Conservation (phyloP, 345 rosid genomes). For the Lepidium africanum region DNA sequence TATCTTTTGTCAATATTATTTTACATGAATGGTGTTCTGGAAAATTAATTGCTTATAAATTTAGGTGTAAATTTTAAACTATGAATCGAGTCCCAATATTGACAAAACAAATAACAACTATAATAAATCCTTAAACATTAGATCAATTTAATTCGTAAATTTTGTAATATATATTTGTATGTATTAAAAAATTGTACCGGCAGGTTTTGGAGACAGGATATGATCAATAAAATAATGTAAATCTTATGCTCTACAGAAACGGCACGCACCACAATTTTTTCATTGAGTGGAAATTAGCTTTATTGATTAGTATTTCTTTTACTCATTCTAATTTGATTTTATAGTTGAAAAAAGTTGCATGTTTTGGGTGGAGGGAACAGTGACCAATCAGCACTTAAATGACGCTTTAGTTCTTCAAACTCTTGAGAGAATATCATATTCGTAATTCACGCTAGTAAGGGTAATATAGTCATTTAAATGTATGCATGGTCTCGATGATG, state of each 20-base stretch:
- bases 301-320: background rate
- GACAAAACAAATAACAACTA: no score
- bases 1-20: no score
- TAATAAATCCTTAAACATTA: no score
- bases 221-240: background rate
- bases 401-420: background rate
- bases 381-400: background rate
- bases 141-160: no score
- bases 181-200: slow-evolving; percentile 14
- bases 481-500: slow-evolving; percentile 14
- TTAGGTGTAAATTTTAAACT: no score
- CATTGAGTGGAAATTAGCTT: background rate
- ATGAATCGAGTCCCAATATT: no score
- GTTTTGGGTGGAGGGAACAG: slow-evolving; percentile 17
- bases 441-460: background rate
- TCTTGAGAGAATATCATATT: background rate
- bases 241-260: slow-evolving; percentile 11
- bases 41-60: no score
- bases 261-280: slow-evolving; percentile 11
- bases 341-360: background rate
- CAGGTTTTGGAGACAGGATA: slow-evolving; percentile 7
- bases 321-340: background rate
- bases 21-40: no score
- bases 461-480: background rate
- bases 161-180: background rate